phyloP scores from a whole-genome alignment of 257 asterid species.

The Craterostigma plantagineum region DNA sequence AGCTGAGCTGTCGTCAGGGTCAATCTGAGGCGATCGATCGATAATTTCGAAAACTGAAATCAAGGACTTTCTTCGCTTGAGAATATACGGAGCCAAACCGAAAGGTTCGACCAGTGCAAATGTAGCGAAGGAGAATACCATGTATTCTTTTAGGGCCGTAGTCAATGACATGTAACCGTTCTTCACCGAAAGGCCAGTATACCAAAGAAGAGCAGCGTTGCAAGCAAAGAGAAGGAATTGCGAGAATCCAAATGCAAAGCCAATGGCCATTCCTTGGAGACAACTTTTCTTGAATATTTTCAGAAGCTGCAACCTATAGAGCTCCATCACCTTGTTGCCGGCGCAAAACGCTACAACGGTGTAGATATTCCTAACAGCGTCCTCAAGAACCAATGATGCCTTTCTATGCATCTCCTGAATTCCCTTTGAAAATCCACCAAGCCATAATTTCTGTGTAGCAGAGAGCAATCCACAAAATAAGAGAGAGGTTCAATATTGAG shows the following conservation, averaged over 20 bases:
- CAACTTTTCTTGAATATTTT: constrained; percentile 87
- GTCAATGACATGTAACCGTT: constrained; percentile 30
- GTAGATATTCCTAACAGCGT: constrained; percentile 91
- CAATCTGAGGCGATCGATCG: constrained; percentile 83
- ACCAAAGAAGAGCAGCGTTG: constrained; percentile 96
- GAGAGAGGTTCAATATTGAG: not conserved
- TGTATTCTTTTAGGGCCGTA: constrained; percentile 89
- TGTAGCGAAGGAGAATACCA: constrained; percentile 98
- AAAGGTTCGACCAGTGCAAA: constrained; percentile 98
- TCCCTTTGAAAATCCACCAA: constrained; percentile 98
- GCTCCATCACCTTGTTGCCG: constrained; percentile 98
- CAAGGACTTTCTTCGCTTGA: constrained; percentile 79
- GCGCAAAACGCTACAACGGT: constrained; percentile 98
- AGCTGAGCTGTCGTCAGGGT: constrained; percentile 87
- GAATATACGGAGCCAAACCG: constrained; percentile 97
- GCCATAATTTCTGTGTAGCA: constrained; percentile 84
- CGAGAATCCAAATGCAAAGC: constrained; percentile 90
- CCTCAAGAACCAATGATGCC: constrained; percentile 95
- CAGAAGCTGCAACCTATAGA: constrained; percentile 63
- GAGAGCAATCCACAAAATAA: not conserved
- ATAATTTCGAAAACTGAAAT: constrained; percentile 84
- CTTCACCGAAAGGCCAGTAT: constrained; percentile 71
- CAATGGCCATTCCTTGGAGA: constrained; percentile 94
- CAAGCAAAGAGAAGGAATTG: constrained; percentile 98
- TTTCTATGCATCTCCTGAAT: constrained; percentile 99